Evolutionary conservation across 148 eudicot species (phyloP).

Genomic region (Bassia scoparia): DNA sequence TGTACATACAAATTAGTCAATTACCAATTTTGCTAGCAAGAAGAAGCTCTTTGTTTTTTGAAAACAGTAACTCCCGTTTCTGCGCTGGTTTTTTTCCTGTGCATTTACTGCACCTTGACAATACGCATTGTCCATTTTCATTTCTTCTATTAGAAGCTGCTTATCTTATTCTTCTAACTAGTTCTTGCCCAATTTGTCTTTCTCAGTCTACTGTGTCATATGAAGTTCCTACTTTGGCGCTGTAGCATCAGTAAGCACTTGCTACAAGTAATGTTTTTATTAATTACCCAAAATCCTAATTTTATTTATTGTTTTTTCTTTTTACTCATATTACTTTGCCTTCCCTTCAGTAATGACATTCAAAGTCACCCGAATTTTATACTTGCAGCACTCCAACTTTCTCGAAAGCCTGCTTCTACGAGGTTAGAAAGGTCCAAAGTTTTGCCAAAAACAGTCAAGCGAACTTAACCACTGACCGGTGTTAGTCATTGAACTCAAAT

Average conservation of each 20-base stretch:
- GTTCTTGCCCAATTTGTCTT: not conserved
- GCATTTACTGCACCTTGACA: too few relatives aligned
- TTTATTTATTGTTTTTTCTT: not conserved
- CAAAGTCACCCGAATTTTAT: not conserved
- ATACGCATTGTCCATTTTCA: not conserved
- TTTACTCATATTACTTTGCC: too few relatives aligned
- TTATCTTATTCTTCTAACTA: not conserved
- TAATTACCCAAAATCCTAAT: not conserved
- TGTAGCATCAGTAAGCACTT: constrained; percentile 83
- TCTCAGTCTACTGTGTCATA: constrained; percentile 88
- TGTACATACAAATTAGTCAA: too few relatives aligned
- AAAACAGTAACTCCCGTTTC: not conserved
- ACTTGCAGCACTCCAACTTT: constrained; percentile 77
- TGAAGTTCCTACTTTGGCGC: constrained; percentile 78
- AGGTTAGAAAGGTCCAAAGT: constrained; percentile 74
- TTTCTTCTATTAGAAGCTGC: not conserved
- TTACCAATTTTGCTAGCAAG: too few relatives aligned
- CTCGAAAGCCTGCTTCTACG: constrained; percentile 62
- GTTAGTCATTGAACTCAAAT: not conserved
- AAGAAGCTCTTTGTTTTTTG: too few relatives aligned
- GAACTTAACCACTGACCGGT: constrained; percentile 28
- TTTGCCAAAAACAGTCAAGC: constrained; percentile 50
- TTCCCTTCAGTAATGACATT: too few relatives aligned
- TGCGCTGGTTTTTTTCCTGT: not conserved
- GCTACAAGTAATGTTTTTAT: not conserved